These are phyloP conservation scores for Trichosanthes truncata DNA, from an alignment of 306 rosid genomes.

Conservation along the genomic window DNA sequence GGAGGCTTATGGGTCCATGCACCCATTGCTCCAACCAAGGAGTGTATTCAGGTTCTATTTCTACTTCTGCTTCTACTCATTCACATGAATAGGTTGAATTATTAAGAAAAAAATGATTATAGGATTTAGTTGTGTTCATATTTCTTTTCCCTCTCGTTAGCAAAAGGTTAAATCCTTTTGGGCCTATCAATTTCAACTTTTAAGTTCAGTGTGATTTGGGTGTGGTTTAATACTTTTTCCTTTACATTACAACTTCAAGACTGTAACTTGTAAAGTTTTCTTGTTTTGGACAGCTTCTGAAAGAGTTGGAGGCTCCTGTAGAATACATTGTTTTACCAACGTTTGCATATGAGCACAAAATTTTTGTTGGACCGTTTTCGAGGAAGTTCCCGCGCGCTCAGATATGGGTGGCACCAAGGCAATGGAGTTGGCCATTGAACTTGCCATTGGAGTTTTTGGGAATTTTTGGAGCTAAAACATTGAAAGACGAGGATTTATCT, in stretches of 20 bases:
- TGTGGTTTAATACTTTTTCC: background rate
- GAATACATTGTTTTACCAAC: conserved; percentile 87
- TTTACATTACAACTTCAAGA: background rate
- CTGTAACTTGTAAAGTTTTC: background rate
- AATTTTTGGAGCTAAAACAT: conserved; percentile 70
- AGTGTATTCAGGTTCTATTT: conserved; percentile 75
- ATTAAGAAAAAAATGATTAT: background rate
- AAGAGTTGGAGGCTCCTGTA: conserved; percentile 80
- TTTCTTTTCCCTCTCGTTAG: background rate
- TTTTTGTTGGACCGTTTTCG: conserved; percentile 92
- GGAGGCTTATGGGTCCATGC: conserved; percentile 98
- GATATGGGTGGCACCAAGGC: conserved; percentile 97
- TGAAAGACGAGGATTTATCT: conserved; percentile 55
- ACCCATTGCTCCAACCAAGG: conserved; percentile 95
- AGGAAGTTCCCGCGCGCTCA: conserved; percentile 81
- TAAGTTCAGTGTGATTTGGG: background rate
- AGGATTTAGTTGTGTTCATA: background rate
- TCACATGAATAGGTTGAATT: background rate
- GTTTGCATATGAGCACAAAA: conserved; percentile 92
- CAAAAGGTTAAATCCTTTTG: too few relatives aligned
- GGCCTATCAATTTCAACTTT: too few relatives aligned
- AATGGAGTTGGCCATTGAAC: conserved; percentile 99
- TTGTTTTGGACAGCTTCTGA: conserved; percentile 56
- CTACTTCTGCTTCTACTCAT: background rate
- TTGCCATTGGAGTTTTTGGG: conserved; percentile 84